A percentile compares a stretch with the other conserved stretches of the same genome.
Evolutionary conservation across 1,139 yeast genomes (phyloP).

Genomic region (Zygosaccharomyces pseudobailii): DNA sequence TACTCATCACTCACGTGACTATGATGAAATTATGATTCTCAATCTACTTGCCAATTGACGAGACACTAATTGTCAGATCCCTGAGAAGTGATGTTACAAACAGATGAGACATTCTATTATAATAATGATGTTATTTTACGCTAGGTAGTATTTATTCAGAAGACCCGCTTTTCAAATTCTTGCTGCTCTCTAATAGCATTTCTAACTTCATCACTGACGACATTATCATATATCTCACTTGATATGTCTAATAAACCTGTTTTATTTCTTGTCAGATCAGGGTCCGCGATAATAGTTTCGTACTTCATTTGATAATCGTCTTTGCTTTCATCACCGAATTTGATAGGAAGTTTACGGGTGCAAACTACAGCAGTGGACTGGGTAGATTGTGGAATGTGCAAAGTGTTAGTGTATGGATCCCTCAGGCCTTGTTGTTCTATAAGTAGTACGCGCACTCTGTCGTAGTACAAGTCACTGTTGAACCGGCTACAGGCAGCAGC

Average conservation of each 20-base stretch:
- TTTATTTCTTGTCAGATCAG: slow-evolving; percentile 40
- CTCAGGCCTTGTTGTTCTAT: slow-evolving; percentile 53
- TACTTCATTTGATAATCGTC: slow-evolving; percentile 37
- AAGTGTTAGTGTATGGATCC: slow-evolving; percentile 79
- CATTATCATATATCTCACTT: slow-evolving; percentile 50
- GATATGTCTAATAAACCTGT: slow-evolving; percentile 67
- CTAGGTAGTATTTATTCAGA: not conserved
- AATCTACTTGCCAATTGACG: too few relatives aligned
- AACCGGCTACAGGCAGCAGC: slow-evolving; percentile 70
- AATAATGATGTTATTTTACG: not conserved
- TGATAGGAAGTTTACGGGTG: slow-evolving; percentile 32
- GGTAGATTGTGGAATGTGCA: slow-evolving; percentile 66
- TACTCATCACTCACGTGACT: slow-evolving; percentile 1
- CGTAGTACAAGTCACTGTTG: slow-evolving; percentile 58
- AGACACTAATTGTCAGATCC: too few relatives aligned
- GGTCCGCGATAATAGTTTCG: slow-evolving; percentile 49
- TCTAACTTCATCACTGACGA: slow-evolving; percentile 53
- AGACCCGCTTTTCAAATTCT: slow-evolving; percentile 41
- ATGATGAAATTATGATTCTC: too few relatives aligned
- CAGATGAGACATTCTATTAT: too few relatives aligned
- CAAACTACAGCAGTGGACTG: slow-evolving; percentile 55
- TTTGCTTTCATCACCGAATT: slow-evolving; percentile 13
- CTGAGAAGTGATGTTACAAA: too few relatives aligned
- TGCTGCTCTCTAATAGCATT: slow-evolving; percentile 66
- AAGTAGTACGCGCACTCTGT: slow-evolving; percentile 46